These are phyloP conservation scores for Striga asiatica DNA, from an alignment of 257 asterid species.

Conservation along the genomic window DNA sequence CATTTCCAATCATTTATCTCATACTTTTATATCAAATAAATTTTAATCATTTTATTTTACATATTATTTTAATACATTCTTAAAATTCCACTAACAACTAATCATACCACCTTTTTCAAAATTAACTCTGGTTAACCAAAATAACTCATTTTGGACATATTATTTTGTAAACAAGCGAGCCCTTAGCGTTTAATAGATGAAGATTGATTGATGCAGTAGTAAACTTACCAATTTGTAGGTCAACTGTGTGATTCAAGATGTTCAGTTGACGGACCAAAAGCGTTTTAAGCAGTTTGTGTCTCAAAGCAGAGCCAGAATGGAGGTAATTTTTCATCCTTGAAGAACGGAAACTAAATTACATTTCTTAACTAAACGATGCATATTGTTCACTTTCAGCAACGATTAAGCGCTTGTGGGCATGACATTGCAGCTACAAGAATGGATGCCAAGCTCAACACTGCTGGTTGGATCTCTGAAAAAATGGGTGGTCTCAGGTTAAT, in stretches of 20 bases:
- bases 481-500: constrained; percentile 97
- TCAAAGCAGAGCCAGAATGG: constrained; percentile 97
- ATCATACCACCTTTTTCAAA: too few relatives aligned
- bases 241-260: constrained; percentile 83
- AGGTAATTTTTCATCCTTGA: constrained; percentile 38
- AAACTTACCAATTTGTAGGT: constrained; percentile 39
- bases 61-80: too few relatives aligned
- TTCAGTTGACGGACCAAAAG: constrained; percentile 84
- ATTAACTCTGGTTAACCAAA: too few relatives aligned
- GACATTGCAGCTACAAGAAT: constrained; percentile 92
- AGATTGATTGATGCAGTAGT: constrained; percentile 13
- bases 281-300: constrained; percentile 96
- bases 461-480: constrained; percentile 95
- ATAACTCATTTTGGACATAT: too few relatives aligned
- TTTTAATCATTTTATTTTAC: too few relatives aligned
- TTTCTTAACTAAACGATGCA: constrained; percentile 12
- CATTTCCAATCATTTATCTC: too few relatives aligned
- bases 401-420: constrained; percentile 95
- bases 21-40: too few relatives aligned
- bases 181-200: background rate
- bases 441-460: constrained; percentile 95
- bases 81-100: too few relatives aligned
- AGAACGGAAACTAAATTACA: background rate
- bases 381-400: constrained; percentile 51
- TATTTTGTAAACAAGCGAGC: too few relatives aligned